Evolutionary conservation across 2,329 filamentous ascomycete genomes (phyloP), one percentile per base, ranked within the genome.

Genomic region (Aspergillus chevalieri): DNA sequence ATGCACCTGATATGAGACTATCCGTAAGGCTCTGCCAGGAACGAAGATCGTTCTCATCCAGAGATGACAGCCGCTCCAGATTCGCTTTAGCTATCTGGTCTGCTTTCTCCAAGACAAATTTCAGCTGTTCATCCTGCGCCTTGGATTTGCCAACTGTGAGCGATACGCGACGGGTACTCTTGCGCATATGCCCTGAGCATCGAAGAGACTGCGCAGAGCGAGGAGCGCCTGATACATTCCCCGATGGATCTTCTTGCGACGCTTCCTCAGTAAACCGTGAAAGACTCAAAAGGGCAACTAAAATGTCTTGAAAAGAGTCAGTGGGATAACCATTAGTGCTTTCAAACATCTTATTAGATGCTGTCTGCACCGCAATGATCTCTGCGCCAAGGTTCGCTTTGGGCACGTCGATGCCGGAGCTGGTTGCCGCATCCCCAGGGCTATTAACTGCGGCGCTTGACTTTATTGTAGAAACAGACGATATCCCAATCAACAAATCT

Each of bases 281-380:
- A 6, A 96, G 74, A 43, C 79, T 77, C 61, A 89, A 90, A 3
- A 95, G 78, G 0, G 90, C 86, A 47, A 78, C 74, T 1, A 97
- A 75, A 8, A 97, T 82, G 54, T 88, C 82, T 4, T 86, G 74
- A 59, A 97, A 97, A 0, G 89, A 78, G 14, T 83, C 78, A 55
- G 92, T 90, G 0, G 90, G 89, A 60, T 95, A 97, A 58, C 96
- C 91, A 14, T 86, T 78, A 0, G 91, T 97, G 68, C 90, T 95
- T 65, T 97, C 93, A 50, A 97, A 84, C 15, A 98, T 76, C 54
- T 93, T 83, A 1, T 84, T 83, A 1, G 90, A 89, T 2, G 93
- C 93, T 6, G 86, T 85, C 66, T 96, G 89, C 0, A 97, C 92
- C 28, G 93, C 89, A 52, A 86, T 82, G 24, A 95, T 86, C 65